Base-by-base conservation (phyloP, 768 basidiomycete genomes). In the Leccinum aurantiacum region DNA sequence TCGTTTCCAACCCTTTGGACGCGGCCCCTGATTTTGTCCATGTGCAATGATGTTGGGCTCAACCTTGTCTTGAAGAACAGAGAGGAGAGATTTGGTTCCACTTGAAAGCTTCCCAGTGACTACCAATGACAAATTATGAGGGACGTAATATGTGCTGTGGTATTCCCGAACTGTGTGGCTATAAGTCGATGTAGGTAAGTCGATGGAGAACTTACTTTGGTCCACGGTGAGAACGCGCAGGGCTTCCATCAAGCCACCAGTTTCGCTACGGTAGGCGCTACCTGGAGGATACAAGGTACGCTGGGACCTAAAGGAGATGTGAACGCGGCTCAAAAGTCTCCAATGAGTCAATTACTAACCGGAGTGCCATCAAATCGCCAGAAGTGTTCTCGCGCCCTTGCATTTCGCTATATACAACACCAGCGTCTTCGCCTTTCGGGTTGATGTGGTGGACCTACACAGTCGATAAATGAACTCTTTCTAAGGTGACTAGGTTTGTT, bases 401-500 rank as follows among this genome's bases (percentile, higher is more conserved):
- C 95, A 97, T 97, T 77, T 95, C 91, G 69, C 90, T 91, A 74
- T 97, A 98, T 10, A 98, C 96, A 1, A 99, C 97, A 38, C 97
- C 97, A 15, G 92, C 90, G 69, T 98, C 86, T 66, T 95, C 85
- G 8, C 94, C 96, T 69, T 91, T 86, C 2, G 83, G 83, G 72
- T 98, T 91, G 64, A 98, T 86, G 74, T 98, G 94, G 73, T 98
- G 93, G n/a, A 99, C 89, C 90, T 92, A 64, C 10, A 46, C 61
- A 37, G n/a, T n/a, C 27, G 17, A n/a, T 37, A 47, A 67, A 22
- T 37, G 58, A 24, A 62, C 14, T 51, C 38, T 51, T 53, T 41
- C 22, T 13, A 33, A 35, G 48, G 38, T 54, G 8, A 44, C 47
- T 5, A 44, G 49, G 9, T 0, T 31, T 49, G 61, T 58, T 70